Evolutionary conservation across 2,329 filamentous ascomycete species (phyloP).

Genomic region (Colletotrichum liaoningense): DNA sequence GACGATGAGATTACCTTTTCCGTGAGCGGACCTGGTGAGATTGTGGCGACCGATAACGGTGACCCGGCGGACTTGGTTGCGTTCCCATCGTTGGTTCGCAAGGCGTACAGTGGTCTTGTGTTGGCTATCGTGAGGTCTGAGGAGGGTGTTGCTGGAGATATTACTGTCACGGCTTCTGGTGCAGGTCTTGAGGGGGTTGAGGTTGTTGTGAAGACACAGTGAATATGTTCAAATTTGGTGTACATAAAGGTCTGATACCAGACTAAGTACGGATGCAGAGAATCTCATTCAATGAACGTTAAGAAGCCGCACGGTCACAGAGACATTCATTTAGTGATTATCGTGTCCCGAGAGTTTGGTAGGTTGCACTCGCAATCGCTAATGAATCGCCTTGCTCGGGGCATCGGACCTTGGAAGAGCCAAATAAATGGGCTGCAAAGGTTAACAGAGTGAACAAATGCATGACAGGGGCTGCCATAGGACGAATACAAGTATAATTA

Average conservation of each 20-base stretch:
- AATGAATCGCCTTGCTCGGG: background rate
- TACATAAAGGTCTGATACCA: background rate
- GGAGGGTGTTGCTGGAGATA: conserved; percentile 17
- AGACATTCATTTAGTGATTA: background rate
- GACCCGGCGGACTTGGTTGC: conserved; percentile 56
- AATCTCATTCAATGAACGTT: background rate
- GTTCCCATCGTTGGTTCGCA: conserved; percentile 52
- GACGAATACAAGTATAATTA: background rate
- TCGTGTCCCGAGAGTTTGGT: background rate
- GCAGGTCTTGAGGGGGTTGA: conserved; percentile 5
- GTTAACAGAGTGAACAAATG: background rate
- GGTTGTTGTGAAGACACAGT: background rate
- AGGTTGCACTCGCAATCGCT: background rate
- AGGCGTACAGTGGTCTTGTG: conserved; percentile 54
- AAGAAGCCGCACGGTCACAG: no score
- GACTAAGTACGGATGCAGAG: background rate
- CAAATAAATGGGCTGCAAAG: background rate
- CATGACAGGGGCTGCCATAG: background rate
- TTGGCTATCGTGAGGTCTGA: conserved; percentile 52
- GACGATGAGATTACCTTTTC: conserved; percentile 56
- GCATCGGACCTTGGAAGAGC: background rate
- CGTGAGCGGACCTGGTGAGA: conserved; percentile 54
- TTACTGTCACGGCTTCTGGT: conserved; percentile 3
- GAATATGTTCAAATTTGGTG: background rate
- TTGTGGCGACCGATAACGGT: conserved; percentile 64